Percentiles rank a stretch among this genome's conserved stretches.
phyloP scores from a whole-genome alignment of 169 alveolate species.

The Hammondia hammondi region DNA sequence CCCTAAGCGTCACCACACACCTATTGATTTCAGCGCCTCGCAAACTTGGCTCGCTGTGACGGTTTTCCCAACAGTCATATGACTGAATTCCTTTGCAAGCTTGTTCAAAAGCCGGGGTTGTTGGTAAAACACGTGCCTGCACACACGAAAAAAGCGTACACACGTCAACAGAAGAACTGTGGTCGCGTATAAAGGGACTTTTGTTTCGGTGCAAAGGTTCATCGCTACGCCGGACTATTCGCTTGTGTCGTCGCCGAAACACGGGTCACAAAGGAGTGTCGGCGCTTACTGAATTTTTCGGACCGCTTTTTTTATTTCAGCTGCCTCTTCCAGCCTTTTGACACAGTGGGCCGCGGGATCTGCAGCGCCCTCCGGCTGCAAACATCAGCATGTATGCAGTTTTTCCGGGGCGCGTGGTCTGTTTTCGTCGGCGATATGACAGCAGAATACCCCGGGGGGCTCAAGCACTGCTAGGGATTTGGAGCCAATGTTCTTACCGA shows the following conservation, averaged over 20 bases:
- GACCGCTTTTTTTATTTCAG: background rate
- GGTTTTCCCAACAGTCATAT: slow-evolving; percentile 6
- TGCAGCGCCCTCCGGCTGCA: background rate
- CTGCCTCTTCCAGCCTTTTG: background rate
- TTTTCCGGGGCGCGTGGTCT: no score
- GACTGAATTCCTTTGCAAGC: background rate
- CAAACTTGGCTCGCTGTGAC: background rate
- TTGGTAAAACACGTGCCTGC: slow-evolving; percentile 29
- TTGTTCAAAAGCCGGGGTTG: slow-evolving; percentile 29
- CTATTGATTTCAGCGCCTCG: slow-evolving; percentile 4
- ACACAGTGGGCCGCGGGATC: background rate
- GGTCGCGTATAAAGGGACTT: background rate
- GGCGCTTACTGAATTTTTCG: slow-evolving; percentile 10
- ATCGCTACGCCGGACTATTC: background rate
- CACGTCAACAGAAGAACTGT: background rate
- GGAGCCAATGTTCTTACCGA: background rate
- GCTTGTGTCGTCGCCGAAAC: background rate
- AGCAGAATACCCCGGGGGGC: background rate
- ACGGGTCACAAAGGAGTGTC: background rate
- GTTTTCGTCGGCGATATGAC: no score
- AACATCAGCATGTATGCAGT: background rate
- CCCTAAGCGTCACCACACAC: background rate
- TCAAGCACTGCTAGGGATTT: background rate
- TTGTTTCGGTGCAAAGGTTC: background rate
- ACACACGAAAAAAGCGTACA: background rate